A percentile compares a stretch with the other conserved stretches of the same genome.
Conservation (phyloP, 176 grass and related monocot genomes). For the Rhynchospora pubera region DNA sequence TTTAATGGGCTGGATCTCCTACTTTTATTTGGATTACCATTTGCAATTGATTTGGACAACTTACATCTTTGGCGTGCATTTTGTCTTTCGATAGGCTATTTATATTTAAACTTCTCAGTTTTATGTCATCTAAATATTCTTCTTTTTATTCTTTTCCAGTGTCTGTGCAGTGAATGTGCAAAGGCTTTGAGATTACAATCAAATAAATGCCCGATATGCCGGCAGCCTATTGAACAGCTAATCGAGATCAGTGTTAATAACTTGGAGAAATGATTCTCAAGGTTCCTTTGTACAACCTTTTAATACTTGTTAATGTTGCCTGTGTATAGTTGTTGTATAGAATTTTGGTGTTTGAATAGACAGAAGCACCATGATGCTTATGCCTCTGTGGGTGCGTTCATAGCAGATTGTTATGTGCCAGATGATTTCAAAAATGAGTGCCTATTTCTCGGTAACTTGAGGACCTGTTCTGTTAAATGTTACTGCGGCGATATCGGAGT, state of each 20-base stretch:
- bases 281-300: background rate
- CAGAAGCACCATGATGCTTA: background rate
- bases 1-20: background rate
- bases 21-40: background rate
- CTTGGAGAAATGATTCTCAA: conserved; percentile 22
- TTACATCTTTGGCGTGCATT: background rate
- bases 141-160: conserved; percentile 39
- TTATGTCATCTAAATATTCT: conserved; percentile 34
- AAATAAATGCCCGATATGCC: conserved; percentile 97
- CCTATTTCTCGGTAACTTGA: background rate
- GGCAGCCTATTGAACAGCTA: conserved; percentile 78
- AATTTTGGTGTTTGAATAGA: conserved; percentile 14
- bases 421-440: background rate
- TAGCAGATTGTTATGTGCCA: background rate
- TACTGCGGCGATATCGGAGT: background rate
- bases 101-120: conserved; percentile 12
- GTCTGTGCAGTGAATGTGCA: conserved; percentile 93
- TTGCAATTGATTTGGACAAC: background rate
- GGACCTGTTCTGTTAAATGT: background rate
- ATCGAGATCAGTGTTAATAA: conserved; percentile 72
- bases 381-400: background rate
- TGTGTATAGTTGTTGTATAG: conserved; percentile 15
- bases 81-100: background rate
- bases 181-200: conserved; percentile 78
- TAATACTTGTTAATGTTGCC: background rate